Evolutionary conservation across 2,329 filamentous ascomycete genomes (phyloP).

Genomic region (Diaporthe longicolla): DNA sequence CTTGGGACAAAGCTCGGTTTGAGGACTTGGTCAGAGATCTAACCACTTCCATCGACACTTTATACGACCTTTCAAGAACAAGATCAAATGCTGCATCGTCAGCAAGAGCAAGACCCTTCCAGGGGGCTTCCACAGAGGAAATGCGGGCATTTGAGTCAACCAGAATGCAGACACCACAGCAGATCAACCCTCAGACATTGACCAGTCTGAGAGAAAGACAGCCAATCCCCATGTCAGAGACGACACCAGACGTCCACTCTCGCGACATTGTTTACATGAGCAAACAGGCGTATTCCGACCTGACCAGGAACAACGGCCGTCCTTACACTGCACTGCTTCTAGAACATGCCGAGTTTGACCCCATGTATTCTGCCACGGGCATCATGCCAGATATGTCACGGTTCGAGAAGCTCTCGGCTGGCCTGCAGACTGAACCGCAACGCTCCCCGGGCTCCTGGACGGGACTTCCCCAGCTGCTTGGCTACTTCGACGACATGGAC

Average conservation of each 20-base stretch:
- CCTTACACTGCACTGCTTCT: slow-evolving; percentile 73
- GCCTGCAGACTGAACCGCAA: slow-evolving; percentile 68
- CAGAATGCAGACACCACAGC: slow-evolving; percentile 72
- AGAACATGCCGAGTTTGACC: slow-evolving; percentile 77
- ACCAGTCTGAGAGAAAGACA: slow-evolving; percentile 62
- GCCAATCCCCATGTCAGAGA: slow-evolving; percentile 55
- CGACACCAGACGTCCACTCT: slow-evolving; percentile 49
- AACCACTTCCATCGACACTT: slow-evolving; percentile 82
- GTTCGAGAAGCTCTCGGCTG: slow-evolving; percentile 74
- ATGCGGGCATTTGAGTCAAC: slow-evolving; percentile 69
- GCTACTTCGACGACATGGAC: slow-evolving; percentile 82
- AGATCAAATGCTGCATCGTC: slow-evolving; percentile 62
- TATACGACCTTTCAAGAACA: slow-evolving; percentile 82
- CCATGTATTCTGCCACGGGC: slow-evolving; percentile 73
- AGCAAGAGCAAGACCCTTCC: slow-evolving; percentile 53
- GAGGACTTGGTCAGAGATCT: slow-evolving; percentile 81
- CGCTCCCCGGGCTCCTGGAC: slow-evolving; percentile 70
- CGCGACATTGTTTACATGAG: slow-evolving; percentile 67
- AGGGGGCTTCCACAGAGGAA: slow-evolving; percentile 59
- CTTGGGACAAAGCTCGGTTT: slow-evolving; percentile 80
- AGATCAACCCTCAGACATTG: slow-evolving; percentile 69
- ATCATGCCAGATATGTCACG: slow-evolving; percentile 75
- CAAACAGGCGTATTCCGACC: slow-evolving; percentile 65
- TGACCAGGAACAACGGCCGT: slow-evolving; percentile 58
- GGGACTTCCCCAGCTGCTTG: slow-evolving; percentile 72